These are phyloP conservation scores for Penicillium frequentans DNA, from an alignment of 2,329 filamentous ascomycete species.

Conservation along the genomic window DNA sequence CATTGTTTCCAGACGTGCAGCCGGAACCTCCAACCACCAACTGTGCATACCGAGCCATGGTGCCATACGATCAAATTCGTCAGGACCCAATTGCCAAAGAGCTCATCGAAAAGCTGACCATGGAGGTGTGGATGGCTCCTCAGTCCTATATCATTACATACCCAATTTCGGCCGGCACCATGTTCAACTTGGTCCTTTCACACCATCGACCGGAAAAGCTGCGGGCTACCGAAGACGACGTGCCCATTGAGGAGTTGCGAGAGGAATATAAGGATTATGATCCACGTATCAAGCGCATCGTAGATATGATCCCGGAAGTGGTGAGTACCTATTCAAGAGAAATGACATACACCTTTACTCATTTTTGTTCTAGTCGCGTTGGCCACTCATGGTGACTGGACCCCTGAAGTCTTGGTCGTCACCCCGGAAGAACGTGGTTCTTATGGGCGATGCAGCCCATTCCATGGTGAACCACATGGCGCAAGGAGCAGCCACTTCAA, in stretches of 20 bases:
- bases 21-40: constrained; percentile 43
- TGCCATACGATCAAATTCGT: constrained; percentile 45
- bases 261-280: constrained; percentile 48
- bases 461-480: constrained; percentile 48
- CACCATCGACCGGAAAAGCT: constrained; percentile 40
- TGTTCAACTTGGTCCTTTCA: constrained; percentile 50
- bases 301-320: constrained; percentile 42
- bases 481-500: constrained; percentile 47
- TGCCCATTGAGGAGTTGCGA: constrained; percentile 45
- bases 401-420: constrained; percentile 45
- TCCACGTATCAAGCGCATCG: constrained; percentile 43
- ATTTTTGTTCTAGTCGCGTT: constrained; percentile 27
- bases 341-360: neutral
- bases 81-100: constrained; percentile 43
- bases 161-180: constrained; percentile 45
- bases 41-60: constrained; percentile 48
- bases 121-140: constrained; percentile 46
- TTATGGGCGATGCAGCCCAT: constrained; percentile 48
- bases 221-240: constrained; percentile 36
- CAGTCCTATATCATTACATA: constrained; percentile 49
- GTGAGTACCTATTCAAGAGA: constrained; percentile 7
- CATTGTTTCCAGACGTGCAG: constrained; percentile 44
- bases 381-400: constrained; percentile 47
- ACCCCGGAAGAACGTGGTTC: constrained; percentile 42
- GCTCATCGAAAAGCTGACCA: constrained; percentile 41